Evolutionary conservation across 208 protist species (phyloP).

Genomic region (Naegleria fowleri): DNA sequence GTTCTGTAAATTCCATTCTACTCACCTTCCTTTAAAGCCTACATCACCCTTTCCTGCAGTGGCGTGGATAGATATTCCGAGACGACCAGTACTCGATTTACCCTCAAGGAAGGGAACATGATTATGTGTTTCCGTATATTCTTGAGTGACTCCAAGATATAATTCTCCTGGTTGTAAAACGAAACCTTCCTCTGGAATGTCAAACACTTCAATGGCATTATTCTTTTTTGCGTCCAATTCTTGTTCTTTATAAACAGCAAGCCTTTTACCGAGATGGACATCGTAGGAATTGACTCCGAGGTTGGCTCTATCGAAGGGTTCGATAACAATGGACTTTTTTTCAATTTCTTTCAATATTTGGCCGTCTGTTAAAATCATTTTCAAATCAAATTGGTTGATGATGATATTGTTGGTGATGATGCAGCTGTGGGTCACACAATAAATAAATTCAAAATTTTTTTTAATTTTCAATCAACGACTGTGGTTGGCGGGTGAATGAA

Average conservation of each 20-base stretch:
- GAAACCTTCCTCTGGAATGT: slow-evolving; percentile 23
- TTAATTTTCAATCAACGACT: too few relatives aligned
- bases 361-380: slow-evolving; percentile 21
- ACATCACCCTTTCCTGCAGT: slow-evolving; percentile 24
- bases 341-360: slow-evolving; percentile 18
- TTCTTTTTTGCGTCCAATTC: background rate
- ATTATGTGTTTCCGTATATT: slow-evolving; percentile 12
- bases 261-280: background rate
- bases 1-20: too few relatives aligned
- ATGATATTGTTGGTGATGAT: too few relatives aligned
- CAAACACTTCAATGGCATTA: slow-evolving; percentile 2
- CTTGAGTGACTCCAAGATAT: slow-evolving; percentile 21
- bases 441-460: too few relatives aligned
- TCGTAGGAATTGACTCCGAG: slow-evolving; percentile 11
- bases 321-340: background rate
- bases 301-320: background rate
- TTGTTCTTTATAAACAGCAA: background rate
- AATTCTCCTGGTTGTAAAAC: slow-evolving; percentile 24
- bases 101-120: slow-evolving; percentile 22
- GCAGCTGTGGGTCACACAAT: too few relatives aligned
- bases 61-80: slow-evolving; percentile 19
- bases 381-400: too few relatives aligned
- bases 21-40: slow-evolving; percentile 6
- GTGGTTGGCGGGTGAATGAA: too few relatives aligned
- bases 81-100: background rate